Base-by-base conservation (phyloP, 2,329 filamentous ascomycete species). In the Dothiorella sarmentorum region DNA sequence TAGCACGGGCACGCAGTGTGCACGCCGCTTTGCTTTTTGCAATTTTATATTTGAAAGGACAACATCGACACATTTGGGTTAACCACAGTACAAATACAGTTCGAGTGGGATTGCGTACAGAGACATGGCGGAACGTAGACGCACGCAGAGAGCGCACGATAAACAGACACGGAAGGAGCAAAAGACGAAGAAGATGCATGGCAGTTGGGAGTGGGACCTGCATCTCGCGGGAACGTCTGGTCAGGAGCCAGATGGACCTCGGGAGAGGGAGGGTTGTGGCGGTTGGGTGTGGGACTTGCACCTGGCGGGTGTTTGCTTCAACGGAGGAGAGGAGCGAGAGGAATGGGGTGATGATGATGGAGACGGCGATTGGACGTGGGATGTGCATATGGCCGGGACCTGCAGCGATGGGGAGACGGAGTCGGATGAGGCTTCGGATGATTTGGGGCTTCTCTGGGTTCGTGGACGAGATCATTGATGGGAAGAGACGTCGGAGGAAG, bases 71-170 rank as follows among this genome's bases (percentile, higher is more conserved):
- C 22, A 4, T 3, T 61, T 20, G 17, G 31, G 52, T n/a, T 61
- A 42, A 47, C 17, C 26, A 18, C 37, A 52, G 17, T 24, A 5
- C 15, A 33, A 45, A 31, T 60, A 27, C 66, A 83, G 80, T 82
- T 82, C 65, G 80, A 83, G 69, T 83, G 81, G 81, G 78, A 81
- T 64, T 83, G 81, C 63, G 76, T 83, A 42, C 78, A 80, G 62
- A 73, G 79, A 27, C 77, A 76, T 62, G 20, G 61, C 60, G 43
- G 71, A 52, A 17, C 56, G 11, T 58, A 38, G 29, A 7, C 42
- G 43, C 22, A 27, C 42, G 31, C 17, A 38, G 24, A 37, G 15
- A 22, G 18, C 18, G 6, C 42, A 38, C 6, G n/a, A 20, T 13
- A 11, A 10, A 20, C 10, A 42, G 24, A 3, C 24, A 3, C 18